Percentiles rank a stretch among this genome's conserved stretches.
phyloP scores from a whole-genome alignment of 441 rosid species.

The Populus hybrid region DNA sequence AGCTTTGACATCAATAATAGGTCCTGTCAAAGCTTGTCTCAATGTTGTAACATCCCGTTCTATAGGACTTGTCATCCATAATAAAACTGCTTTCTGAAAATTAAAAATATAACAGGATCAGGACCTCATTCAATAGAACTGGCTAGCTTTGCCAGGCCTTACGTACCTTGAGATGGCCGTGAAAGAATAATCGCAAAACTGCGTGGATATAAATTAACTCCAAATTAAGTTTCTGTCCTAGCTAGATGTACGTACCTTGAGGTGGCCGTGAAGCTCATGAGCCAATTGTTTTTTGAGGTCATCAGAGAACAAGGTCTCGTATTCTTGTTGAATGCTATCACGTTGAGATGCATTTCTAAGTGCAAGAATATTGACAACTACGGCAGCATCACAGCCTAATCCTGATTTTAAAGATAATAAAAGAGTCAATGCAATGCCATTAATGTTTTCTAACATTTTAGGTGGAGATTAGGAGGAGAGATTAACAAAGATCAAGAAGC shows the following conservation, averaged over 20 bases:
- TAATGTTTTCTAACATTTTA: neutral
- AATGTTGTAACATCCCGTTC: slow-evolving; percentile 50
- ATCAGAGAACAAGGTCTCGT: slow-evolving; percentile 45
- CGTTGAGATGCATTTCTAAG: slow-evolving; percentile 64
- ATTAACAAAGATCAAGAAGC: neutral
- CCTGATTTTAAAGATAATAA: slow-evolving; percentile 33
- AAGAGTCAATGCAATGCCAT: neutral
- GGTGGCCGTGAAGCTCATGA: slow-evolving; percentile 68
- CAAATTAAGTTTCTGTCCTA: neutral
- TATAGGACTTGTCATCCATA: slow-evolving; percentile 71
- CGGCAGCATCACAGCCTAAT: slow-evolving; percentile 57
- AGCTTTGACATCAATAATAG: slow-evolving; percentile 43
- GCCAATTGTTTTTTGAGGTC: slow-evolving; percentile 53
- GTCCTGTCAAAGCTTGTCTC: slow-evolving; percentile 45
- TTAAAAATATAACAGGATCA: neutral
- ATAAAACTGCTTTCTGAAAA: slow-evolving; percentile 56
- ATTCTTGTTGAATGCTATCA: slow-evolving; percentile 62
- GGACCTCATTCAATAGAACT: neutral
- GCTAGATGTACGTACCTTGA: slow-evolving; percentile 46
- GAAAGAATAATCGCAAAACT: neutral
- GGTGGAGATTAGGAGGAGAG: neutral
- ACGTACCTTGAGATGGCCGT: neutral
- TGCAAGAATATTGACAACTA: slow-evolving; percentile 55
- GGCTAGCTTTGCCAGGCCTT: neutral
- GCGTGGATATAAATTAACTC: neutral